Conservation (phyloP, 2,329 filamentous ascomycete genomes). For the Alternaria triticina region DNA sequence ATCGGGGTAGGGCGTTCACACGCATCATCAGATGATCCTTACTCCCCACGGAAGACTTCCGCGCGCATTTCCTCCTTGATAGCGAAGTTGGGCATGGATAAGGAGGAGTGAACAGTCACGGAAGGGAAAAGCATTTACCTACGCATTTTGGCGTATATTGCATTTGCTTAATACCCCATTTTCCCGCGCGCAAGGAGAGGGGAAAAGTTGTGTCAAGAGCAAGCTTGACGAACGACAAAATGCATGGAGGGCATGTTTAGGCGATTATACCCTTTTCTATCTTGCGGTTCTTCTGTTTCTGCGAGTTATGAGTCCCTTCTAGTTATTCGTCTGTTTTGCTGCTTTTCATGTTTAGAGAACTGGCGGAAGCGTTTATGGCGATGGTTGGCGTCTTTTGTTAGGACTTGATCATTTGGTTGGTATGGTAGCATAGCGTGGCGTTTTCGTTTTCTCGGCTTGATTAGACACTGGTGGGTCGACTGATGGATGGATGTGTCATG, state of each 20-base stretch:
- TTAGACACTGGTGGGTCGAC: background rate
- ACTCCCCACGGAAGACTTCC: background rate
- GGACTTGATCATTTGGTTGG: background rate
- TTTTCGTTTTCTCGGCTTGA: background rate
- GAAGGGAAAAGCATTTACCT: background rate
- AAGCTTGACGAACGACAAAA: background rate
- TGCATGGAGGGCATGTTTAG: background rate
- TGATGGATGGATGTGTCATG: background rate
- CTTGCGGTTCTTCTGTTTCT: background rate
- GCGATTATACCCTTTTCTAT: conserved; percentile 1
- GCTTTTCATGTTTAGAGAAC: background rate
- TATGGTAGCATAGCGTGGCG: conserved; percentile 5
- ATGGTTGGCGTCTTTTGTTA: background rate
- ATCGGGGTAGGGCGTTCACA: background rate
- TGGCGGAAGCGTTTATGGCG: background rate
- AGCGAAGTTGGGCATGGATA: background rate
- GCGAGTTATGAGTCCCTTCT: too few species aligned
- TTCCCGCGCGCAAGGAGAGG: background rate
- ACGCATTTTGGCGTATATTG: background rate
- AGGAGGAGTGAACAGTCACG: background rate
- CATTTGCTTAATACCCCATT: background rate
- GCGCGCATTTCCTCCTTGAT: background rate
- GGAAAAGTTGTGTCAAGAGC: background rate
- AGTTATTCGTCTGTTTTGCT: too few species aligned
- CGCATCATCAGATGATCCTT: background rate